Evolutionary conservation across 768 basidiomycete species (phyloP).

Genomic region (Infundibulicybe gibba): DNA sequence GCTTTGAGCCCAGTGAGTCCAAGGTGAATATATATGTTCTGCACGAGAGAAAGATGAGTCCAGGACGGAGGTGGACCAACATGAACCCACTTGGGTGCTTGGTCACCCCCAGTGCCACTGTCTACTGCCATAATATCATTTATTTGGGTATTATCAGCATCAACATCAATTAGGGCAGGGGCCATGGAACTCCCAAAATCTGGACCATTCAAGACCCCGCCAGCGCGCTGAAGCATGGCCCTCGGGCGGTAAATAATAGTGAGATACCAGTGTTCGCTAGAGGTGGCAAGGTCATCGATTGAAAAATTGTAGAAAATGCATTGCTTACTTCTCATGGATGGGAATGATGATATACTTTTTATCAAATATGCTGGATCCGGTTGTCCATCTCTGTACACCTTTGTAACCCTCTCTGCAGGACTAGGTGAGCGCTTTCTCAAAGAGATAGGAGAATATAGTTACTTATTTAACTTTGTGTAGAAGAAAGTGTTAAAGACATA

Average conservation of each 20-base stretch:
- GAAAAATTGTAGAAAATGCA: not conserved
- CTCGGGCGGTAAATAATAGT: slow-evolving; percentile 89
- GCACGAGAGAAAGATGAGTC: slow-evolving; percentile 5
- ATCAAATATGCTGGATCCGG: slow-evolving; percentile 79
- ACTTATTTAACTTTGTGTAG: slow-evolving; percentile 89
- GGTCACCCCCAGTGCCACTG: slow-evolving; percentile 8
- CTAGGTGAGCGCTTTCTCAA: not conserved
- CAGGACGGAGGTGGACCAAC: slow-evolving; percentile 1
- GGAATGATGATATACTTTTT: slow-evolving; percentile 95
- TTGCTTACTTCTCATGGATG: slow-evolving; percentile 88
- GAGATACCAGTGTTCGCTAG: slow-evolving; percentile 94
- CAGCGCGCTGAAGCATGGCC: slow-evolving; percentile 47
- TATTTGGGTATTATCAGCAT: slow-evolving; percentile 4
- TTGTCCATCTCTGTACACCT: slow-evolving; percentile 92
- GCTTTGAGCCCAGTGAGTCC: slow-evolving; percentile 79
- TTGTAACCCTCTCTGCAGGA: slow-evolving; percentile 61
- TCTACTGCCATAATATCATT: slow-evolving; percentile 6
- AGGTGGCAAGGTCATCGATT: not conserved
- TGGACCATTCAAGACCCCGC: no score
- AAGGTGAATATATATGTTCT: slow-evolving; percentile 85
- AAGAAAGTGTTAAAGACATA: slow-evolving; percentile 98
- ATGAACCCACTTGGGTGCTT: slow-evolving; percentile 2
- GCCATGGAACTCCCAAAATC: no score
- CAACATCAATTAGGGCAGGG: slow-evolving; percentile 18
- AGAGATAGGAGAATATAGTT: slow-evolving; percentile 10